Evolutionary conservation across 2,329 filamentous ascomycete genomes (phyloP).

Genomic region (Ophiostoma ips): DNA sequence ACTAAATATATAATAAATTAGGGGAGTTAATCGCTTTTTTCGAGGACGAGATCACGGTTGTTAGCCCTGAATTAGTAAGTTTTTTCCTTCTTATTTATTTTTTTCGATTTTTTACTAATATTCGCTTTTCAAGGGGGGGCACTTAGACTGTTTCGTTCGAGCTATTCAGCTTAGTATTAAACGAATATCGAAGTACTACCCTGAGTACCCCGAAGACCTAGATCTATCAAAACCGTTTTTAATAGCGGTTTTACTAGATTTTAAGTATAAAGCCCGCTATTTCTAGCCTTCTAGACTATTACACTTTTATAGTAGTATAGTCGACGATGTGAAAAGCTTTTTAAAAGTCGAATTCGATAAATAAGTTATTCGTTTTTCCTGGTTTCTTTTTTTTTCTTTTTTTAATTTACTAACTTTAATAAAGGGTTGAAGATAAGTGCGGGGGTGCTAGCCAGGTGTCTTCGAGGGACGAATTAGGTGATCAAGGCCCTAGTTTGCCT

Average conservation of each 20-base stretch:
- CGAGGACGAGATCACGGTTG: neutral
- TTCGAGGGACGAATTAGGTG: no score
- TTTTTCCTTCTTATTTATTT: neutral
- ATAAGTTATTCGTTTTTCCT: no score
- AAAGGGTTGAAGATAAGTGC: no score
- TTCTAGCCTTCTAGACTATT: neutral
- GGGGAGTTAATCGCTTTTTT: neutral
- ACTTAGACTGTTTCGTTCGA: neutral
- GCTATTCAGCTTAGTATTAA: neutral
- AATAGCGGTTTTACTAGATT: neutral
- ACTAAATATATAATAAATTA: neutral
- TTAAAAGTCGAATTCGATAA: neutral
- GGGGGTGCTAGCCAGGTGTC: no score
- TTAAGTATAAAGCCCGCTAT: neutral
- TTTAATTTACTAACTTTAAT: neutral
- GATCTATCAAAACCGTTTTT: neutral
- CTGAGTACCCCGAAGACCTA: neutral
- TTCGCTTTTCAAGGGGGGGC: neutral
- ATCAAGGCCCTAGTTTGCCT: no score
- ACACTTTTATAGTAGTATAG: neutral
- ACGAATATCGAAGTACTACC: neutral
- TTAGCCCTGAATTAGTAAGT: neutral
- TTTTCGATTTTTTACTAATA: neutral
- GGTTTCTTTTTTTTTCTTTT: no score
- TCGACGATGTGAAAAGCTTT: neutral